phyloP scores from a whole-genome alignment of 345 rosid genomes.

The Hypericum perforatum region DNA sequence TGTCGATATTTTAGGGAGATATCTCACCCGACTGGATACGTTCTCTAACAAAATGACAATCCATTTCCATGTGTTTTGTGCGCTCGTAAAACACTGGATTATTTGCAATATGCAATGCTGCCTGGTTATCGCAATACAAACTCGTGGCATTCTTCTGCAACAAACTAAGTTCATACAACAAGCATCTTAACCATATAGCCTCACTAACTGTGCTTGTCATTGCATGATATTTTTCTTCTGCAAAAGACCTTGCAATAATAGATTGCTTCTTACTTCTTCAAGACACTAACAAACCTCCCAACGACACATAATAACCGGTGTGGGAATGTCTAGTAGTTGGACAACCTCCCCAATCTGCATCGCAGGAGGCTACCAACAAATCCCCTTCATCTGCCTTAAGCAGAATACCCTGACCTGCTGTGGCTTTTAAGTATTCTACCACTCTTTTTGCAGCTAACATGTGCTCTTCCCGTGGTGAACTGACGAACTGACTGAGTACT shows the following conservation, averaged over 20 bases:
- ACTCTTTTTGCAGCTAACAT: background rate
- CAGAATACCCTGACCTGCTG: background rate
- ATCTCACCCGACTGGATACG: too few relatives aligned
- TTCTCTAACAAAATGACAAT: too few relatives aligned
- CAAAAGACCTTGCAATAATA: background rate
- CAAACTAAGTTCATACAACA: conserved; percentile 1
- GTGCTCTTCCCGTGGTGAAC: conserved; percentile 5
- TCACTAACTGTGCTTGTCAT: background rate
- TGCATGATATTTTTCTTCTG: conserved; percentile 5
- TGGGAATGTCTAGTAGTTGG: conserved; percentile 6
- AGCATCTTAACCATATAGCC: background rate
- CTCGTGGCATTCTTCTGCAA: background rate
- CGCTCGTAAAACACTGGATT: too few relatives aligned
- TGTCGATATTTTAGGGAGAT: too few relatives aligned
- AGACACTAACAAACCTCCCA: background rate
- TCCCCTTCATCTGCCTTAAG: conserved; percentile 6
- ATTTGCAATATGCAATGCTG: background rate
- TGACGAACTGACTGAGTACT: background rate
- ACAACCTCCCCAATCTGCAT: conserved; percentile 4
- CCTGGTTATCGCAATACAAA: background rate
- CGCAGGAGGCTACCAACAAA: too few relatives aligned
- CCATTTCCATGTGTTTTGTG: too few relatives aligned
- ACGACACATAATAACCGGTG: background rate
- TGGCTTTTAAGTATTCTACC: background rate
- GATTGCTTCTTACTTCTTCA: conserved; percentile 5